Base-by-base conservation (phyloP, 495 filamentous ascomycete species). In the Emericellopsis terricola region DNA sequence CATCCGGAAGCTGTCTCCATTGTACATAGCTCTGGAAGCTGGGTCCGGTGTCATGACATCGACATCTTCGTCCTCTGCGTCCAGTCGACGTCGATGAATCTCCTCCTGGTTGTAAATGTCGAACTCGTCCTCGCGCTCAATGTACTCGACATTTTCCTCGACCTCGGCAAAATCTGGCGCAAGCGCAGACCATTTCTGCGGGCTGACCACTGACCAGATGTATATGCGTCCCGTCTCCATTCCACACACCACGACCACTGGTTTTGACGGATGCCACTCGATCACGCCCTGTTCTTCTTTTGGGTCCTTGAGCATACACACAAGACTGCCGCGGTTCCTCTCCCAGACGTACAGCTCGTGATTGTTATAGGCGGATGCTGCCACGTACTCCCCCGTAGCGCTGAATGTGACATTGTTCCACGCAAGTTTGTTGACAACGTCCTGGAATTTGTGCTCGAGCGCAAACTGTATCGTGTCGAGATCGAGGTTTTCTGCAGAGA, bases 301-400 rank as follows among this genome's bases (percentile, higher is more conserved):
- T 7, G 87, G 81, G 0, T 85, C 85, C 50, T 99, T 89, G 13
- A 96, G 62, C 58, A 99, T 96, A 53, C 91, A 87, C 31, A 92
- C 85, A 14, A 99, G 58, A 41, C 80, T 87, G n/a, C 87, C 89
- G 48, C 84, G 77, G 33, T 73, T 77, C 31, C 89, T 73, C 57
- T 99, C 89, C 89, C 89, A 99, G 29, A 99, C 82, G 54, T 96
- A 96, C 39, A 99, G 79, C 49, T 96, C 87, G 36, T 93, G 82
- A 49, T 94, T 96, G 64, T 93, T 94, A 52, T 78, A 91, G 1
- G 89, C 94, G 16, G 80, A 85, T 13, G 91, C 91, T 7, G 81
- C 79, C 27, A 96, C 78, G 46, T 85, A 86, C 50, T 96, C 89
- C 21, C 89, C 87, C 0, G 79, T 85, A 0, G 82, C 76, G 39